Evolutionary conservation across 1,284 basidiomycete genomes (phyloP).

Genomic region (Chalciporus sp.): DNA sequence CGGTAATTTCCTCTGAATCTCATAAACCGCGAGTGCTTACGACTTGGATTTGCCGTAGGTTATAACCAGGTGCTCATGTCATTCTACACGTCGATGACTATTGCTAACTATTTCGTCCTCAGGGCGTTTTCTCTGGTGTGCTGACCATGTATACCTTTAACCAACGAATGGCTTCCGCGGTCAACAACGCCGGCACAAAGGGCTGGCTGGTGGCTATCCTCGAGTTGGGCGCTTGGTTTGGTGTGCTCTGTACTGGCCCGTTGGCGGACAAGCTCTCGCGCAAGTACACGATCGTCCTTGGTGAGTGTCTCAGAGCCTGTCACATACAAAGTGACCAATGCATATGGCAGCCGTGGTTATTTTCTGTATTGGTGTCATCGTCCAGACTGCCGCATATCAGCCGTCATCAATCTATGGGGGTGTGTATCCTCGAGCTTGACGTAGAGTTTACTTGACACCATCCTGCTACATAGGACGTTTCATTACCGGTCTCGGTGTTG

Average conservation of each 20-base stretch:
- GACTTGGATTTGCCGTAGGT: slow-evolving; percentile 37
- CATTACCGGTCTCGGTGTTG: slow-evolving; percentile 76
- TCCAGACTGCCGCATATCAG: slow-evolving; percentile 59
- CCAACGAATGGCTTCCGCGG: slow-evolving; percentile 55
- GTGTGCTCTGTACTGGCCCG: slow-evolving; percentile 68
- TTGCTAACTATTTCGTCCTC: slow-evolving; percentile 3
- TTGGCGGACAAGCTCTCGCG: slow-evolving; percentile 73
- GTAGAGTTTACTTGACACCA: not conserved
- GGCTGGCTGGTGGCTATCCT: slow-evolving; percentile 73
- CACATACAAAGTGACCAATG: not conserved
- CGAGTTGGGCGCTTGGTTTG: slow-evolving; percentile 73
- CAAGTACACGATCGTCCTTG: slow-evolving; percentile 69
- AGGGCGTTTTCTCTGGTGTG: slow-evolving; percentile 77
- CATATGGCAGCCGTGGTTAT: slow-evolving; percentile 54
- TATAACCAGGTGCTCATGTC: slow-evolving; percentile 58
- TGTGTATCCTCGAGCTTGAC: slow-evolving; percentile 21
- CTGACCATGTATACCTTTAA: slow-evolving; percentile 62
- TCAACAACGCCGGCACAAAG: slow-evolving; percentile 51
- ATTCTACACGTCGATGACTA: not conserved
- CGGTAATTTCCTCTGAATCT: slow-evolving; percentile 37
- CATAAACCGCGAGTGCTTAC: slow-evolving; percentile 1
- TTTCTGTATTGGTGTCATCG: slow-evolving; percentile 71
- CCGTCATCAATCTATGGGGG: slow-evolving; percentile 69
- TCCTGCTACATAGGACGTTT: slow-evolving; percentile 54
- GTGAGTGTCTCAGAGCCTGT: slow-evolving; percentile 35